These are phyloP conservation scores for Rubroboletus pulcherrimus DNA, from an alignment of 768 basidiomycete species.

Conservation along the genomic window DNA sequence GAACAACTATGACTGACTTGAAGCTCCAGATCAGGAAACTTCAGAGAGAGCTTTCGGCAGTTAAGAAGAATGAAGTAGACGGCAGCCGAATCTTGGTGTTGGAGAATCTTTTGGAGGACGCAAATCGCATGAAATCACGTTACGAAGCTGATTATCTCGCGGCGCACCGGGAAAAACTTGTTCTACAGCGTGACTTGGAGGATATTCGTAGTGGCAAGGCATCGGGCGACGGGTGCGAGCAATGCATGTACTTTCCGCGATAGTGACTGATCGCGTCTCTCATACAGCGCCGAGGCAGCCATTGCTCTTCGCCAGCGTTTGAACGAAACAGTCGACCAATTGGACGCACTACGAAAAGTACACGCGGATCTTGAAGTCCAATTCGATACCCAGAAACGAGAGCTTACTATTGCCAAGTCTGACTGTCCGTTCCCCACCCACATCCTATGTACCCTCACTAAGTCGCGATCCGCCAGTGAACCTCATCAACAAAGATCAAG, in stretches of 20 bases:
- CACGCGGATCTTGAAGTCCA: slow-evolving; percentile 71
- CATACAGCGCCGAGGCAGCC: slow-evolving; percentile 70
- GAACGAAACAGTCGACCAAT: slow-evolving; percentile 81
- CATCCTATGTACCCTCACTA: neutral
- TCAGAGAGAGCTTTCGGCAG: slow-evolving; percentile 73
- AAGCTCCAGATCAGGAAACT: slow-evolving; percentile 84
- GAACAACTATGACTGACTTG: slow-evolving; percentile 87
- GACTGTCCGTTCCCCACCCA: slow-evolving; percentile 54
- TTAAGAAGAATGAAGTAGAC: slow-evolving; percentile 72
- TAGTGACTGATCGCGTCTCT: slow-evolving; percentile 1
- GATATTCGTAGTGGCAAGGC: slow-evolving; percentile 87
- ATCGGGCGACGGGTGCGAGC: slow-evolving; percentile 70
- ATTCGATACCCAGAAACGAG: slow-evolving; percentile 55
- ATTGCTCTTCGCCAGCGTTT: slow-evolving; percentile 85
- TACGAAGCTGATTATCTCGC: slow-evolving; percentile 87
- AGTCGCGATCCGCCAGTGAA: slow-evolving; percentile 51
- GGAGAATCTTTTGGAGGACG: slow-evolving; percentile 88
- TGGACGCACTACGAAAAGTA: slow-evolving; percentile 65
- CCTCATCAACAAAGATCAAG: slow-evolving; percentile 89
- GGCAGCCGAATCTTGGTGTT: slow-evolving; percentile 76
- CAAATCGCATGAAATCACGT: slow-evolving; percentile 82
- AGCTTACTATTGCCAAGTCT: slow-evolving; percentile 80
- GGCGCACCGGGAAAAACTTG: slow-evolving; percentile 77
- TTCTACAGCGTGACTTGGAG: slow-evolving; percentile 77
- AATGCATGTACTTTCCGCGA: neutral